Evolutionary conservation across 2,329 filamentous ascomycete genomes (phyloP), one percentile per base, ranked within the genome.

Genomic region (Pseudohalonectria lignicola): DNA sequence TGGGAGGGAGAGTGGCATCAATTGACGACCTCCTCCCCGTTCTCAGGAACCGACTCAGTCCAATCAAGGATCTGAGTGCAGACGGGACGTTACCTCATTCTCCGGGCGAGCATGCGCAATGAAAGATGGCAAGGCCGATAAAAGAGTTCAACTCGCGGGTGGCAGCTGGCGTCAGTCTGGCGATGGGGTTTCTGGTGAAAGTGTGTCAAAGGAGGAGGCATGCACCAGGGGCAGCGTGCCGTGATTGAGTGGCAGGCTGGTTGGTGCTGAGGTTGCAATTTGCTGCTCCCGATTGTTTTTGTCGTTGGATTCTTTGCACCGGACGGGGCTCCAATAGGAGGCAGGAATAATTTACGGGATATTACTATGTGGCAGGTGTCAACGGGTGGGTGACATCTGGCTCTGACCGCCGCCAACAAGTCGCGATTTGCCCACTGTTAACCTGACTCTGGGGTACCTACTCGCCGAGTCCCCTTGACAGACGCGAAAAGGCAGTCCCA

Each of bases 31-130:
- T 12, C 32, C 32, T 18, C 9, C 17, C 16, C 32, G 18, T 21
- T 34, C 18, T 18, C 32, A 34, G 10, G 8, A 26, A 26, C 37
- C 41, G 37, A 42, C 47, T 45, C 47, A 74, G 71, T 75, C 71
- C 71, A 61, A 64, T 66, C 60, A 71, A 62, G 71, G 70, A 74
- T 64, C 69, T 74, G 71, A 74, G 69, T 59, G 56, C 61, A 63
- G 61, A 59, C 60, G 62, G 58, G 55, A 54, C 59, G 61, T 67
- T 74, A 74, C 71, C 69, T 67, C 71, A 76, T 76, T 68, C 67
- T 70, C 68, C 19, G 23, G 18, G 10, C 13, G 16, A n/a, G 19
- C 23, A 26, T 25, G 13, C 19, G 33, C 26, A 28, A 31, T n/a
- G 12, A 5, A 36, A n/a, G 32, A 16, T 15, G 30, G 39, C 19